Evolutionary conservation across 805 yeast species (phyloP).

Genomic region (Peterozyma toletana): DNA sequence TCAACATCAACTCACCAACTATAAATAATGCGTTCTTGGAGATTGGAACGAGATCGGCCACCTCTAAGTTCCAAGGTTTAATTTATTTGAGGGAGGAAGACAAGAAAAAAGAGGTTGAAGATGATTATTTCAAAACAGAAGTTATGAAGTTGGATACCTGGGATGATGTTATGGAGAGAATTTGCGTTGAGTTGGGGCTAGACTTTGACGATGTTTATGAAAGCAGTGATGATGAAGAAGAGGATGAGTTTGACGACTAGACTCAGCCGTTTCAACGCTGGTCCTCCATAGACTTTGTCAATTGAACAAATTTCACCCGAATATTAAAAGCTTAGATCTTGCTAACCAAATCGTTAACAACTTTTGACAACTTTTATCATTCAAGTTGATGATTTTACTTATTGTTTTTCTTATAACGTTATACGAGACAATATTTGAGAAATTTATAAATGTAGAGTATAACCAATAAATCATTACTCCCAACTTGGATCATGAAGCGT

Average conservation of each 20-base stretch:
- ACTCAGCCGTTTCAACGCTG: no score
- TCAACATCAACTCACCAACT: neutral
- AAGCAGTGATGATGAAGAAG: neutral
- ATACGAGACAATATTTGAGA: no score
- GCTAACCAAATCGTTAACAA: no score
- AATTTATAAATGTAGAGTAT: no score
- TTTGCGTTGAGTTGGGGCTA: slow-evolving; percentile 21
- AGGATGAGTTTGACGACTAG: neutral
- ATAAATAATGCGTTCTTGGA: slow-evolving; percentile 1
- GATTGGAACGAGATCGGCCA: neutral
- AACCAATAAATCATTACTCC: no score
- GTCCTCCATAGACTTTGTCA: no score
- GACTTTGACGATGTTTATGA: slow-evolving; percentile 19
- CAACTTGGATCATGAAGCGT: no score
- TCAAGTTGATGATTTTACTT: no score
- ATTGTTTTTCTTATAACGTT: no score
- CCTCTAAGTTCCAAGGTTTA: neutral
- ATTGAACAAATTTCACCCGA: no score
- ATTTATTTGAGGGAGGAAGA: neutral
- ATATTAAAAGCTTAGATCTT: no score
- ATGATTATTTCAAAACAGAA: neutral
- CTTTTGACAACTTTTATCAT: no score
- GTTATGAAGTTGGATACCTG: slow-evolving; percentile 11
- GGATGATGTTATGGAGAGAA: slow-evolving; percentile 28
- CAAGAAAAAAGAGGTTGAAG: neutral